These are phyloP conservation scores for Plasmodium relictum DNA, from an alignment of 169 alveolate species.

Conservation along the genomic window DNA sequence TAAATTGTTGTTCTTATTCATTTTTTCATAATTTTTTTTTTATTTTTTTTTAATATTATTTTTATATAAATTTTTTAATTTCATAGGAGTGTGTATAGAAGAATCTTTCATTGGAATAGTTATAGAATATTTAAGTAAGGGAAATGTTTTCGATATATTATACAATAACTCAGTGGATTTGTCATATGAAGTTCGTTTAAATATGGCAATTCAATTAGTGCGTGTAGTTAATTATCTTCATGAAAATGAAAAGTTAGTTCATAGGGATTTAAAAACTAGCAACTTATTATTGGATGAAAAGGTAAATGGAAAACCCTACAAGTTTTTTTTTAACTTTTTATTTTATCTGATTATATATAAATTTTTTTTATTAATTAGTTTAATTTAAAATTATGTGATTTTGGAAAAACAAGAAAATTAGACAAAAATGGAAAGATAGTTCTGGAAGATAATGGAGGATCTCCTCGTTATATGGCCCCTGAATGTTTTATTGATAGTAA, in stretches of 20 bases:
- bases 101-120: constrained; percentile 82
- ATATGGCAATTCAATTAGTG: constrained; percentile 81
- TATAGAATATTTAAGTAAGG: constrained; percentile 84
- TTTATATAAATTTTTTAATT: background rate
- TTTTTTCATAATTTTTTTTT: background rate
- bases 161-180: constrained; percentile 79
- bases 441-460: constrained; percentile 90
- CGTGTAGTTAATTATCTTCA: constrained; percentile 85
- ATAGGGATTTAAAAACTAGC: constrained; percentile 88
- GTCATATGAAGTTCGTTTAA: constrained; percentile 80
- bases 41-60: background rate
- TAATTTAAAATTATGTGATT: constrained; percentile 86
- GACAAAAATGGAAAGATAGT: constrained; percentile 78
- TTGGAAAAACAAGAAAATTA: constrained; percentile 87
- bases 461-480: constrained; percentile 91
- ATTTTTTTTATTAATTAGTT: constrained; percentile 32
- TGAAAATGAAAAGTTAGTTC: constrained; percentile 81
- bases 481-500: constrained; percentile 86
- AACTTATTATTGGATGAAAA: constrained; percentile 82
- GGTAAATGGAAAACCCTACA: constrained; percentile 42
- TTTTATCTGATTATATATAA: too few relatives aligned
- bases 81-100: constrained; percentile 85
- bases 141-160: constrained; percentile 84
- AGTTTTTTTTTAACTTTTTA: background rate
- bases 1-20: too few relatives aligned